Base-by-base conservation (phyloP, 2,329 filamentous ascomycete genomes). In the Nemania sp. region DNA sequence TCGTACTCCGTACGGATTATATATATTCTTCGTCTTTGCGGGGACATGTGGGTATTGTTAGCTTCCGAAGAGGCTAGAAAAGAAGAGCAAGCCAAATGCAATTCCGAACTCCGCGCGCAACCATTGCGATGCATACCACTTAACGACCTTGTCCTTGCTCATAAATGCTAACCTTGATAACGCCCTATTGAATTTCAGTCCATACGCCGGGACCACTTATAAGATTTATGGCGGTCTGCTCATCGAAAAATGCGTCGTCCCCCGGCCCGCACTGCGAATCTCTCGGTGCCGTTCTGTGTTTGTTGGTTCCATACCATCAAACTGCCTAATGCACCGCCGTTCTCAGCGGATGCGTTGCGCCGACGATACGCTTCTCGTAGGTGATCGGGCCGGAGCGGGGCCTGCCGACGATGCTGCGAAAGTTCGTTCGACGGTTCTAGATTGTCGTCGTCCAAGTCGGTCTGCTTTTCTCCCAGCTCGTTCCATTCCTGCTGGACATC, bases 401-500 rank as follows among this genome's bases (percentile, higher is more conserved):
- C 82, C 31, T 78, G 75, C 34, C 73, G 70, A 3, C 67, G 68
- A 40, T 74, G 68, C 33, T 70, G 67, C 6, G 72, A 68, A 17
- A 69, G 58, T 51, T 64, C 73, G 59, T 64, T 71, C 39, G 58
- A 61, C 2, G 65, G 63, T 49, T 73, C 66, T 11, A 73, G 65
- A 31, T 73, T 69, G 44, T 71, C 66, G 41, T 66, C 64, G 1
- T 78, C 74, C 2, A 80, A 65, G 7, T 82, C 81, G 8, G 76
- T 77, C 61, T 86, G 83, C 51, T 77, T 76, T 68, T 86, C 84
- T 54, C 77, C 79, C 12, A 73, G 78, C 1, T 77, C 75, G 26
- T 86, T 75, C 87, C 86, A 90, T 71, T 92, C 86, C 54, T 79
- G 78, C 66, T 91, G 89, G 9, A 91, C 81, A 37, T 81, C 79